These are phyloP conservation scores for Candida tetrigidarum DNA, from an alignment of 1,139 yeast species.

Conservation along the genomic window DNA sequence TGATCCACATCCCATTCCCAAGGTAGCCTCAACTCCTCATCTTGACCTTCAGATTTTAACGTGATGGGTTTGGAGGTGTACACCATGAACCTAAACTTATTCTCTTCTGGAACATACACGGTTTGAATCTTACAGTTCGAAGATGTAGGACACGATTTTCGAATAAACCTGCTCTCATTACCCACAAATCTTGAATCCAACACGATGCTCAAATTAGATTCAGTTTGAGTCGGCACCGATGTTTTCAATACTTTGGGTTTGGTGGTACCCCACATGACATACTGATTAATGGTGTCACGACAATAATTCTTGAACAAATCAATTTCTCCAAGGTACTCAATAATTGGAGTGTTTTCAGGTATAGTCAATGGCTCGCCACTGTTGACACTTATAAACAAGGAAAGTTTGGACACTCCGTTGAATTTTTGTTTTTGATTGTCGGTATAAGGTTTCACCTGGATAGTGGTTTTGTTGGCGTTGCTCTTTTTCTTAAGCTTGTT, in stretches of 20 bases:
- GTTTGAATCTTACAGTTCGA: slow-evolving; percentile 75
- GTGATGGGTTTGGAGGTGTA: slow-evolving; percentile 59
- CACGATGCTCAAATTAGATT: slow-evolving; percentile 51
- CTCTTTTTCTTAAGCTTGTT: slow-evolving; percentile 26
- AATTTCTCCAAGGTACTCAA: slow-evolving; percentile 76
- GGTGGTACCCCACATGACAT: slow-evolving; percentile 79
- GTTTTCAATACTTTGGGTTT: slow-evolving; percentile 70
- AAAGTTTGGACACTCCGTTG: slow-evolving; percentile 72
- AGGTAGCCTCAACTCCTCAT: slow-evolving; percentile 71
- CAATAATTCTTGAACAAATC: slow-evolving; percentile 66
- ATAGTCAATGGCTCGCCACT: slow-evolving; percentile 27
- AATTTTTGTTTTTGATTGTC: slow-evolving; percentile 67
- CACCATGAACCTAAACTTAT: slow-evolving; percentile 57
- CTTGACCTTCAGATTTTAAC: slow-evolving; percentile 28
- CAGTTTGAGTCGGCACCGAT: slow-evolving; percentile 39
- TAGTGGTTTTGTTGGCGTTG: slow-evolving; percentile 28
- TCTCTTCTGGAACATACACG: slow-evolving; percentile 49
- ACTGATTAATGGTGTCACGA: slow-evolving; percentile 72
- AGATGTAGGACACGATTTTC: slow-evolving; percentile 65
- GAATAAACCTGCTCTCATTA: slow-evolving; percentile 71
- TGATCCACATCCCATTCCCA: slow-evolving; percentile 92
- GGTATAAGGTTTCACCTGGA: slow-evolving; percentile 50
- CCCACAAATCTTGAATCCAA: slow-evolving; percentile 85
- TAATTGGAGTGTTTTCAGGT: slow-evolving; percentile 55
- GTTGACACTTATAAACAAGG: slow-evolving; percentile 51